Evolutionary conservation across 192 early-diverging fungal genomes (phyloP), one percentile per base, ranked within the genome.

Genomic region (Entophlyctis luteolus): DNA sequence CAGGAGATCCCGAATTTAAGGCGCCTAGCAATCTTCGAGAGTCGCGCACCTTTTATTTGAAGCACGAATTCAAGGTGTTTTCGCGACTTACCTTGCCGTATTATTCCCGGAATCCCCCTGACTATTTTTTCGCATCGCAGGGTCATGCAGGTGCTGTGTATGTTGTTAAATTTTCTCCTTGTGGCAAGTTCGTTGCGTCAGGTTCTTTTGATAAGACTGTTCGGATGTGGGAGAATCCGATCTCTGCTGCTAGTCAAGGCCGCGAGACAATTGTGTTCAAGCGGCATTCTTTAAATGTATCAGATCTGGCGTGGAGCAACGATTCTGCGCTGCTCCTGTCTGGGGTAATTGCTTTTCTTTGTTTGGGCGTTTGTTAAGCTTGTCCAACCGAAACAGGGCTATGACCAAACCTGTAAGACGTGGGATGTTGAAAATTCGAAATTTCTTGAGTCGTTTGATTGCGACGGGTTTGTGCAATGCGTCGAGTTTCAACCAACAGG

Each of bases 181-280:
- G 86, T 52, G 92, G 90, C 23, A 82, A 83, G 31, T 85, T 88
- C 35, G 76, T 98, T 3, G 92, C 89, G 2, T 91, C 94, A 4
- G 95, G 93, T 3, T 94, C 92, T 8, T 96, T 98, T 80, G 95
- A 98, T 79, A 91, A 91, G 74, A 90, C 92, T 5, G 86, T 98
- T 34, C 81, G 92, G 52, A 82, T 98, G 34, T 98, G 93, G 93
- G 93, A 96, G 70, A 77, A 83, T 1, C 68, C 76, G 18, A 71
- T 80, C 4, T 27, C 31, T n/a, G 33, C 23, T 27, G 31, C 29
- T 20, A 56, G 29, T 8, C 76, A 75, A 1, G 82, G 85, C 50
- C 91, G 90, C 68, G 89, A 90, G 78, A 85, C 89, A 60, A 84
- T 23, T 75, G 84, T 82, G 18, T 79, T 97, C 31, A 87, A 88